Conservation (phyloP, 495 filamentous ascomycete species). For the Hypomontagnella submonticulosa region DNA sequence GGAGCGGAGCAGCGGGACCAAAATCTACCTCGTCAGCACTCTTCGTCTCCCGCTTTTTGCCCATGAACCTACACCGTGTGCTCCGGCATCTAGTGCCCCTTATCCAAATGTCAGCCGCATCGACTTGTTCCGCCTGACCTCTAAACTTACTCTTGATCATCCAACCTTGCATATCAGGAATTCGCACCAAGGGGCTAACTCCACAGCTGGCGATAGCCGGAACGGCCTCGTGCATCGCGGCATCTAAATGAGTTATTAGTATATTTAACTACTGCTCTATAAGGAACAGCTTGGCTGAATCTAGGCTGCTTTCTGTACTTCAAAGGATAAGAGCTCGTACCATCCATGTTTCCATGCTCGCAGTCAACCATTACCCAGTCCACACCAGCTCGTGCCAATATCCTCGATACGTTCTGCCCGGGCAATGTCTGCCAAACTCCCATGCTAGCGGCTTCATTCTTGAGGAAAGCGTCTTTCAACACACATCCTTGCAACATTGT, state of each 20-base stretch:
- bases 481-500: constrained; percentile 74
- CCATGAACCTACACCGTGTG: constrained; percentile 65
- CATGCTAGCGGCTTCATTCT: constrained; percentile 66
- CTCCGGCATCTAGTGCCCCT: constrained; percentile 74
- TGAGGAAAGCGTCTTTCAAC: constrained; percentile 67
- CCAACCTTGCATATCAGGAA: constrained; percentile 72
- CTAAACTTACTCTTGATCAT: constrained; percentile 74
- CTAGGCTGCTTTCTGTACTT: neutral
- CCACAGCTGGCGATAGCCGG: constrained; percentile 74
- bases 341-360: constrained; percentile 83
- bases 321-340: constrained; percentile 50
- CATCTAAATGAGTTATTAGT: constrained; percentile 59
- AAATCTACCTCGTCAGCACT: constrained; percentile 54
- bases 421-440: constrained; percentile 82
- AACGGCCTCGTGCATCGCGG: constrained; percentile 85
- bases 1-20: constrained; percentile 73
- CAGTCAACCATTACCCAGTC: constrained; percentile 83
- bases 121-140: constrained; percentile 5
- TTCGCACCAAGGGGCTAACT: constrained; percentile 73
- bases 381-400: constrained; percentile 71
- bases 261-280: neutral
- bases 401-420: constrained; percentile 74
- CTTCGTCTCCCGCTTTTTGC: neutral
- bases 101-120: constrained; percentile 44
- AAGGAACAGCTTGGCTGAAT: neutral